Evolutionary conservation across 108 stramenopile genomes (phyloP).

Genomic region (Asterionellopsis glacialis): DNA sequence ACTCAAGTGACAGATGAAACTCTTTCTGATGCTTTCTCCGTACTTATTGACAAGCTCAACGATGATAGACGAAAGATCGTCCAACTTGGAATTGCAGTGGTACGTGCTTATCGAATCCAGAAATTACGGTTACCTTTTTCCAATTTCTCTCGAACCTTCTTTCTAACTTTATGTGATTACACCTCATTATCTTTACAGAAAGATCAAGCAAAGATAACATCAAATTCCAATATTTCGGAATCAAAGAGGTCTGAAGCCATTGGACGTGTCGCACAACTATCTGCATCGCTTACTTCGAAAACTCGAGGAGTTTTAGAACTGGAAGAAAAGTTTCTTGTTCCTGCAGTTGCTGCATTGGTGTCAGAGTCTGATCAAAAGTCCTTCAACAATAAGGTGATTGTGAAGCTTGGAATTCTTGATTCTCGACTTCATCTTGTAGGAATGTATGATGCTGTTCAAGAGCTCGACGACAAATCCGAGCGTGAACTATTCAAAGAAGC

Average conservation of each 20-base stretch:
- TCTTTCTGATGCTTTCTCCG: conserved; percentile 30
- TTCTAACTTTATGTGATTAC: not conserved
- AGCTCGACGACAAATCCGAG: conserved; percentile 31
- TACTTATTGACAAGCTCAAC: conserved; percentile 48
- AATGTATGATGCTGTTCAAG: conserved; percentile 72
- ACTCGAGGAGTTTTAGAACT: conserved; percentile 36
- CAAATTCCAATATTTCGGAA: not conserved
- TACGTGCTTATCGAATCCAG: not conserved
- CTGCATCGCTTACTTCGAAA: conserved; percentile 28
- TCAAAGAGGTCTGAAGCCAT: conserved; percentile 17
- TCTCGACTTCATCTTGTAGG: conserved; percentile 72
- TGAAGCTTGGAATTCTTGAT: conserved; percentile 61
- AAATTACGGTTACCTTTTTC: not conserved
- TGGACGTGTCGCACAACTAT: conserved; percentile 22
- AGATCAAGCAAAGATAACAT: not conserved
- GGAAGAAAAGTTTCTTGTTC: conserved; percentile 56
- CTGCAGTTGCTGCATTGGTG: conserved; percentile 47
- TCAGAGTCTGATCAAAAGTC: conserved; percentile 62
- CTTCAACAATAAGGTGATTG: conserved; percentile 68
- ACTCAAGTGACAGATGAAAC: conserved; percentile 15
- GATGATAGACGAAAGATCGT: conserved; percentile 29
- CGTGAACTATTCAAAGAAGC: conserved; percentile 46
- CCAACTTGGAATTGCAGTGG: conserved; percentile 19
- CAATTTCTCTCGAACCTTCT: not conserved
- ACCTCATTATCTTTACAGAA: not conserved